These are phyloP conservation scores for Sporothrix phasma DNA, from an alignment of 2,329 filamentous ascomycete genomes.

Conservation along the genomic window DNA sequence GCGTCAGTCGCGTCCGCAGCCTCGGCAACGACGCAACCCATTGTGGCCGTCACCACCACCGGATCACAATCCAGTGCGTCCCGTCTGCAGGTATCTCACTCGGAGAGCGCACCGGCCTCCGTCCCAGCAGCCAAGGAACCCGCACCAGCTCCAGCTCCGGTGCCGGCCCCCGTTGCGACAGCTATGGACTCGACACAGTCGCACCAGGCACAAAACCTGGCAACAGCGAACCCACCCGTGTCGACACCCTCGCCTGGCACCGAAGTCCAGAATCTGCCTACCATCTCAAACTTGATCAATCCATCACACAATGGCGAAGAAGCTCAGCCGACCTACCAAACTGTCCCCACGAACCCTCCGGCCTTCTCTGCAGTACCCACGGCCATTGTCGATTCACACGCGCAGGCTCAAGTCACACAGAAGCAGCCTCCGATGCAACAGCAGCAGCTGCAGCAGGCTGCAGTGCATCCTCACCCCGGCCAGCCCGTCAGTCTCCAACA, in stretches of 20 bases:
- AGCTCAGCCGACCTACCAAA: conserved; percentile 26
- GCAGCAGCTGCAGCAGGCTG: conserved; percentile 19
- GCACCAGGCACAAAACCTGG: conserved; percentile 20
- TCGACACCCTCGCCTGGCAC: conserved; percentile 32
- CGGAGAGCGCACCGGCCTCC: conserved; percentile 24
- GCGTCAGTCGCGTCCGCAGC: conserved; percentile 11
- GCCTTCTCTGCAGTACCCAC: neutral
- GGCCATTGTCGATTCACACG: neutral
- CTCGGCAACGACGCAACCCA: conserved; percentile 12
- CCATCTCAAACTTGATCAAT: conserved; percentile 78
- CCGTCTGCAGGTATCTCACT: conserved; percentile 21
- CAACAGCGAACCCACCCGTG: conserved; percentile 22
- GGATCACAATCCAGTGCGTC: conserved; percentile 12
- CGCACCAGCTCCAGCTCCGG: conserved; percentile 23
- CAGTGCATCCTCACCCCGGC: conserved; percentile 20
- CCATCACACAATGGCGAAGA: conserved; percentile 38
- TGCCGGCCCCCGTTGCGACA: conserved; percentile 17
- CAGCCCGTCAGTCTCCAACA: conserved; percentile 19
- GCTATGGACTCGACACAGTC: conserved; percentile 28
- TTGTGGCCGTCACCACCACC: conserved; percentile 10
- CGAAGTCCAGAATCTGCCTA: conserved; percentile 61
- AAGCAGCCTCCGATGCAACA: conserved; percentile 25
- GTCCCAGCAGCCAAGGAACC: conserved; percentile 20
- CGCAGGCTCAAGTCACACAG: neutral
- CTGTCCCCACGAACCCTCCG: conserved; percentile 13